Conservation (phyloP, 306 rosid species). For the Lathyrus aphaca region DNA sequence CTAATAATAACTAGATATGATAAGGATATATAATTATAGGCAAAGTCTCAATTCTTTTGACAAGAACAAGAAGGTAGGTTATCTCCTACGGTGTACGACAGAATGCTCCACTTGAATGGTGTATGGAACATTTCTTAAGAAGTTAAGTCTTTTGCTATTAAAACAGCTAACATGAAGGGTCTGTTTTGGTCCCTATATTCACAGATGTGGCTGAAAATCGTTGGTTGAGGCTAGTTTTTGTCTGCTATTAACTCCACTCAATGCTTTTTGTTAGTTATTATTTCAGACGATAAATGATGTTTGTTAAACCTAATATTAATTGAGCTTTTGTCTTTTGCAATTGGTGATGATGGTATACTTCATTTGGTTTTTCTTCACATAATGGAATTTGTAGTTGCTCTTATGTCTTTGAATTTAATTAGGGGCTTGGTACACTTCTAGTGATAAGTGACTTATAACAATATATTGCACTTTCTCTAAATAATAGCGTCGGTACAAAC, state of each 20-base stretch:
- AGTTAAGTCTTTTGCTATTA: slow-evolving; percentile 26
- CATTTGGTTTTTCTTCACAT: slow-evolving; percentile 3
- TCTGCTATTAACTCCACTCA: slow-evolving; percentile 32
- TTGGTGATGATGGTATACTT: slow-evolving; percentile 26
- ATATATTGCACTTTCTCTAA: not conserved
- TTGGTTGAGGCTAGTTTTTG: slow-evolving; percentile 35
- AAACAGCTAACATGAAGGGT: slow-evolving; percentile 43
- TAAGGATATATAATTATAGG: not conserved
- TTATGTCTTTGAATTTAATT: slow-evolving; percentile 24
- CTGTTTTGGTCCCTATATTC: slow-evolving; percentile 29
- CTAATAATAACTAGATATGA: not conserved
- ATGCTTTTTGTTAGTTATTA: not conserved
- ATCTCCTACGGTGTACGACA: not conserved
- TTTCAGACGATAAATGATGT: slow-evolving; percentile 22
- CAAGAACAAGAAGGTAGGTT: not conserved
- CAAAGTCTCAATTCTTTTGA: not conserved
- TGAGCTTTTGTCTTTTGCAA: slow-evolving; percentile 3
- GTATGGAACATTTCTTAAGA: slow-evolving; percentile 9
- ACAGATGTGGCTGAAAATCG: slow-evolving; percentile 39
- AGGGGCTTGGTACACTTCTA: not conserved
- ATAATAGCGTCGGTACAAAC: slow-evolving; percentile 43
- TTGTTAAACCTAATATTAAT: slow-evolving; percentile 29
- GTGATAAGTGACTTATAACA: not conserved
- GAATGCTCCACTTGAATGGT: slow-evolving; percentile 6
- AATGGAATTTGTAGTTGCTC: slow-evolving; percentile 15